phyloP scores from a whole-genome alignment of 2,329 filamentous ascomycete genomes.

The Xylaria sp. region DNA sequence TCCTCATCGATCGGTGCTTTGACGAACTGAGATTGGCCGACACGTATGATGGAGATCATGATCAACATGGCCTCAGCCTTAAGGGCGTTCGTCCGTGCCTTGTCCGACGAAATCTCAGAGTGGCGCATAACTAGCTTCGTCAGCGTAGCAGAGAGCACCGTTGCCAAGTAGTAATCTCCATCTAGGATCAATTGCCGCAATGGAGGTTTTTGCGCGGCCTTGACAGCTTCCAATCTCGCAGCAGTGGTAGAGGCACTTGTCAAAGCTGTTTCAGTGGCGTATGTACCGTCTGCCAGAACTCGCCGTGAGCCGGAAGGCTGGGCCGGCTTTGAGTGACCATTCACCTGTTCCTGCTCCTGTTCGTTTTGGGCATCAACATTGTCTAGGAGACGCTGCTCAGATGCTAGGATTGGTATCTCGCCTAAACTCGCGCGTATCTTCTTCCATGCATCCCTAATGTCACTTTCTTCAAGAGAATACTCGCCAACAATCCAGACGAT shows the following conservation, averaged over 20 bases:
- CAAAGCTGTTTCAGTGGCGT: conserved; percentile 93
- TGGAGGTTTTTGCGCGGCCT: conserved; percentile 94
- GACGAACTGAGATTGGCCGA: conserved; percentile 98
- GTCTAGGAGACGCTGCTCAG: conserved; percentile 89
- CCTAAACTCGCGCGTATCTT: conserved; percentile 90
- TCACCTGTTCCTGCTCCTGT: conserved; percentile 67
- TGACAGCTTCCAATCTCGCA: conserved; percentile 93
- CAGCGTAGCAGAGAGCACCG: conserved; percentile 92
- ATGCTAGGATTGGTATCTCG: conserved; percentile 95
- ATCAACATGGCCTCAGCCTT: conserved; percentile 98
- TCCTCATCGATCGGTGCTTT: conserved; percentile 98
- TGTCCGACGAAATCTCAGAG: conserved; percentile 86
- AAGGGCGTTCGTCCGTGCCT: conserved; percentile 87
- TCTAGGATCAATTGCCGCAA: conserved; percentile 94
- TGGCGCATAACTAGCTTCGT: conserved; percentile 99
- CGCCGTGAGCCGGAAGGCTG: conserved; percentile 85
- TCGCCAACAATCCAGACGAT: conserved; percentile 98
- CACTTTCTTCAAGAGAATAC: conserved; percentile 90
- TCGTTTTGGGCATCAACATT: conserved; percentile 77
- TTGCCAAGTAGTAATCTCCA: conserved; percentile 94
- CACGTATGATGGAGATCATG: conserved; percentile 98
- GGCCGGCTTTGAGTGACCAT: conserved; percentile 77
- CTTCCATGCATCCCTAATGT: conserved; percentile 97
- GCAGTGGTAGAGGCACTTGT: conserved; percentile 90
- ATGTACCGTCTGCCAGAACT: conserved; percentile 94